A percentile compares a stretch with the other conserved stretches of the same genome.
phyloP scores from a whole-genome alignment of 2,329 filamentous ascomycete species.

The Cadophora gregata region DNA sequence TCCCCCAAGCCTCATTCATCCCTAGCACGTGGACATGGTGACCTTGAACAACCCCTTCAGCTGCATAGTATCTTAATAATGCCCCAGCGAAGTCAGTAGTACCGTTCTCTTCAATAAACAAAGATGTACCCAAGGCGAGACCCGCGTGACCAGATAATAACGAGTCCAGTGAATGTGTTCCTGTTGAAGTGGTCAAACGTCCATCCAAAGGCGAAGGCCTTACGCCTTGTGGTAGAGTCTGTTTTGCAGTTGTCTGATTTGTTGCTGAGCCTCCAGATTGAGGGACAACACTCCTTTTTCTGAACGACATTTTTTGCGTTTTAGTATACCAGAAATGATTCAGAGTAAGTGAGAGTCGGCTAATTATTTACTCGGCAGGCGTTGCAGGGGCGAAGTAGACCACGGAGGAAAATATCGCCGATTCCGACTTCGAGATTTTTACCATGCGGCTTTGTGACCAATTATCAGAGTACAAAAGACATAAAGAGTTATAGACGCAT shows the following conservation, averaged over 20 bases:
- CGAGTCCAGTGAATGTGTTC: slow-evolving; percentile 82
- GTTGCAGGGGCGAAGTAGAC: not conserved
- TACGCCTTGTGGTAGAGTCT: slow-evolving; percentile 56
- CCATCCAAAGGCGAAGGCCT: slow-evolving; percentile 90
- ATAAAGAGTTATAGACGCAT: not conserved
- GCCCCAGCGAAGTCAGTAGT: slow-evolving; percentile 93
- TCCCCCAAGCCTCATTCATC: slow-evolving; percentile 77
- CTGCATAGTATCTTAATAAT: slow-evolving; percentile 86
- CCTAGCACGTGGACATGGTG: slow-evolving; percentile 89
- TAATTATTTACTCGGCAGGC: slow-evolving; percentile 16
- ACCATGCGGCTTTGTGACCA: not conserved
- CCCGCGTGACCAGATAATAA: slow-evolving; percentile 87
- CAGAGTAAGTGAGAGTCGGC: not conserved
- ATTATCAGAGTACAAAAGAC: not conserved
- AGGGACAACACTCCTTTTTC: slow-evolving; percentile 65
- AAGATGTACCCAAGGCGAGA: slow-evolving; percentile 77
- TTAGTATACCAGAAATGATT: not conserved
- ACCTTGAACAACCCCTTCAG: slow-evolving; percentile 90
- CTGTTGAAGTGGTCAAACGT: slow-evolving; percentile 87
- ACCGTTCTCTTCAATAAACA: slow-evolving; percentile 86
- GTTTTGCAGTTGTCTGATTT: slow-evolving; percentile 28
- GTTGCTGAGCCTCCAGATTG: slow-evolving; percentile 6
- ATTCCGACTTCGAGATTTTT: not conserved
- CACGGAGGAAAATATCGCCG: slow-evolving; percentile 4
- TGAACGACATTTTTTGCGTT: slow-evolving; percentile 62